Conservation (phyloP, 2,329 filamentous ascomycete genomes). For the Cladosporium oxysporum region DNA sequence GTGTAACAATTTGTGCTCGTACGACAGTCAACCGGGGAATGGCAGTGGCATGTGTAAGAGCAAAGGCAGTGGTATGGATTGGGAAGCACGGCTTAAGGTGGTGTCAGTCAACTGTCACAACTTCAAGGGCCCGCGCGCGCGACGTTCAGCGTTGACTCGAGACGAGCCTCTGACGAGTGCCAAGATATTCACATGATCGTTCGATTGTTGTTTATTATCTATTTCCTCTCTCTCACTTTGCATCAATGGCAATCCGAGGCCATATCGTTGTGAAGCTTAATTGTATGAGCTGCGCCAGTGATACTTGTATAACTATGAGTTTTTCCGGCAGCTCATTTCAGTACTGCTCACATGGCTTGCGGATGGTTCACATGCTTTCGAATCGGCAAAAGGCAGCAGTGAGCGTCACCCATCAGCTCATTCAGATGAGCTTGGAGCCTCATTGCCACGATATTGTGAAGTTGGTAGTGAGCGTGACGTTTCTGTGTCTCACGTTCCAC, state of each 20-base stretch:
- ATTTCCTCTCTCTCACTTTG: neutral
- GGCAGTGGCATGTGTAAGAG: neutral
- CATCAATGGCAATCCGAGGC: neutral
- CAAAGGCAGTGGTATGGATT: neutral
- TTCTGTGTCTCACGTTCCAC: slow-evolving; percentile 55
- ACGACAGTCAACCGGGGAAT: neutral
- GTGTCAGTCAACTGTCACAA: slow-evolving; percentile 6
- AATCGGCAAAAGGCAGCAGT: neutral
- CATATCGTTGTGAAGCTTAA: neutral
- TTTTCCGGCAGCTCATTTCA: neutral
- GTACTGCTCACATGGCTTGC: neutral
- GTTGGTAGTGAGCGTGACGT: neutral
- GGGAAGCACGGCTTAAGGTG: neutral
- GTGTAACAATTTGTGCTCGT: neutral
- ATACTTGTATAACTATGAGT: neutral
- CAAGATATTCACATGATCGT: slow-evolving; percentile 17
- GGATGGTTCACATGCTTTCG: neutral
- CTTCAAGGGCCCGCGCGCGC: slow-evolving; percentile 3
- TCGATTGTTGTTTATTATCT: neutral
- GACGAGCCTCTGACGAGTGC: slow-evolving; percentile 12
- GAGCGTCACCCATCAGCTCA: neutral
- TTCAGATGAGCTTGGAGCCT: neutral
- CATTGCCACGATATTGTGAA: neutral
- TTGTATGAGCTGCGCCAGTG: neutral
- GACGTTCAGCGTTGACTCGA: slow-evolving; percentile 7